Percentiles rank a stretch among this genome's conserved stretches.
Evolutionary conservation across 495 filamentous ascomycete species (phyloP).

Genomic region (Aspergillus baeticus): DNA sequence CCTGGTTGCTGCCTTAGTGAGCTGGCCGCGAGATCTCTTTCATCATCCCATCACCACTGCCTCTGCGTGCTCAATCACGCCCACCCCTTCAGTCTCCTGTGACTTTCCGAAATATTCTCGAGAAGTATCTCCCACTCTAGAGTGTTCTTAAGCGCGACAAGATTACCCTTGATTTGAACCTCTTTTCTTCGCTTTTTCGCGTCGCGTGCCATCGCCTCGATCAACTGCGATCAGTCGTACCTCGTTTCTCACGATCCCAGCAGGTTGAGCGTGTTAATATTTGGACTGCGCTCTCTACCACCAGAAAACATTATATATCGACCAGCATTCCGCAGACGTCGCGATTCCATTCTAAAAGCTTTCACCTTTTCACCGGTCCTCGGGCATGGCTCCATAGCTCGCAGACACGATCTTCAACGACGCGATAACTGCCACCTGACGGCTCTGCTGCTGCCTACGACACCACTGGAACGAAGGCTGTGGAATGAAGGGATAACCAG

Average conservation of each 20-base stretch:
- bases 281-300: not conserved
- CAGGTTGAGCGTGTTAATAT: not conserved
- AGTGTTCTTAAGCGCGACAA: not conserved
- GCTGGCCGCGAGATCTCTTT: conserved; percentile 12
- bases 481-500: conserved; percentile 8
- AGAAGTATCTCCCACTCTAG: not conserved
- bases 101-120: not conserved
- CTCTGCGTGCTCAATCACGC: not conserved
- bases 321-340: not conserved
- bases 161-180: not conserved
- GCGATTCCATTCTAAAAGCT: not conserved
- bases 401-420: conserved; percentile 13
- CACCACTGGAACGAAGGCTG: conserved; percentile 10
- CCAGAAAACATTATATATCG: not conserved
- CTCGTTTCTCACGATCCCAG: not conserved
- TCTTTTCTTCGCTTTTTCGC: conserved; percentile 1
- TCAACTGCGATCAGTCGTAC: not conserved
- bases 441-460: not conserved
- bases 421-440: conserved; percentile 21
- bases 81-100: not conserved
- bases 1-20: conserved; percentile 10
- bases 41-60: conserved; percentile 13
- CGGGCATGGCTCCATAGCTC: conserved; percentile 37
- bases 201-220: conserved; percentile 15
- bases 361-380: conserved; percentile 4